phyloP scores from a whole-genome alignment of 2,329 filamentous ascomycete species.

The Knufia petricola region DNA sequence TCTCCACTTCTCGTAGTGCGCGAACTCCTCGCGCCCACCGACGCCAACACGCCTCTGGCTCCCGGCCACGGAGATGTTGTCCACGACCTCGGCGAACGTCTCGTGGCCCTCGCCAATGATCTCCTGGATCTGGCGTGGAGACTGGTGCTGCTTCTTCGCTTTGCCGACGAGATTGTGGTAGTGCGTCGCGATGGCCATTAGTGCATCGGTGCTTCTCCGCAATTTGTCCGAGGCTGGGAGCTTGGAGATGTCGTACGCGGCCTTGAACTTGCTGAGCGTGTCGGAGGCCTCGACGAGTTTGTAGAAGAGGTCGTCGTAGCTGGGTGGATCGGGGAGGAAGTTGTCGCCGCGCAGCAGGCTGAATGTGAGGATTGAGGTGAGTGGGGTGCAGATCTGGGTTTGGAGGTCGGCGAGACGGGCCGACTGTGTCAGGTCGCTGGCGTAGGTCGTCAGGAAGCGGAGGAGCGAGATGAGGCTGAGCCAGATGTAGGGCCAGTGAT shows the following conservation, averaged over 20 bases:
- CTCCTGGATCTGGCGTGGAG: constrained; percentile 68
- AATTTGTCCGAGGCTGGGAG: constrained; percentile 15
- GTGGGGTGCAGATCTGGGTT: constrained; percentile 60
- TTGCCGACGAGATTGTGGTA: constrained; percentile 68
- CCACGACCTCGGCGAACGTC: constrained; percentile 81
- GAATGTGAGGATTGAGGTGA: constrained; percentile 75
- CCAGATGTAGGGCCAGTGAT: constrained; percentile 96
- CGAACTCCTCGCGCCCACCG: constrained; percentile 54
- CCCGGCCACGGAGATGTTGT: constrained; percentile 25
- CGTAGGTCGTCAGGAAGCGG: constrained; percentile 82
- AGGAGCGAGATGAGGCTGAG: constrained; percentile 77
- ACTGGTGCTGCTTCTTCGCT: constrained; percentile 54
- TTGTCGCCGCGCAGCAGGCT: constrained; percentile 81
- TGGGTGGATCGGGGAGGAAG: constrained; percentile 75
- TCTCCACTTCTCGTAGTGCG: constrained; percentile 74
- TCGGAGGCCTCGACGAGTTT: constrained; percentile 88
- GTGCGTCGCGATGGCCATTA: constrained; percentile 71
- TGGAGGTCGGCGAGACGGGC: constrained; percentile 55
- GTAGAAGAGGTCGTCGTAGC: constrained; percentile 97
- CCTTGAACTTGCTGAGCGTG: constrained; percentile 55
- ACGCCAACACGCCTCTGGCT: background rate
- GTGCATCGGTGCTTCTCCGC: constrained; percentile 44
- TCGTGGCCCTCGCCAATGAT: constrained; percentile 97
- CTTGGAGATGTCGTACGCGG: constrained; percentile 49
- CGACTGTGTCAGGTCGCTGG: constrained; percentile 51